Conservation (phyloP, 257 asterid genomes). For the Solanum stenotomum region DNA sequence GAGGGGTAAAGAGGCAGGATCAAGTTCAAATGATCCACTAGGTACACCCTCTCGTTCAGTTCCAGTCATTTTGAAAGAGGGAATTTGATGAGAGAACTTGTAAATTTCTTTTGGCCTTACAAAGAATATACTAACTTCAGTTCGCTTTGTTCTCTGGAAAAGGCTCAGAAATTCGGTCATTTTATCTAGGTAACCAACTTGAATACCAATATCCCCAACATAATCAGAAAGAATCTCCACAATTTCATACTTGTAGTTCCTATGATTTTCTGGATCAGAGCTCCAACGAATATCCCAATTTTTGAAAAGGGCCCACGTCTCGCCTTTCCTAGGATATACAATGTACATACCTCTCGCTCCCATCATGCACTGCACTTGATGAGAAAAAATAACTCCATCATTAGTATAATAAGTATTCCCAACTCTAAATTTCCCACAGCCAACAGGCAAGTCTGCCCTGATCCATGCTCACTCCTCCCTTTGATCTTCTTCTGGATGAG, state of each 20-base stretch:
- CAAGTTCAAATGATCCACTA: constrained; percentile 62
- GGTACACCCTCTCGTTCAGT: constrained; percentile 61
- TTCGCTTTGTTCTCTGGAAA: constrained; percentile 18
- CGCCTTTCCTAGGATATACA: constrained; percentile 53
- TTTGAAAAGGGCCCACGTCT: constrained; percentile 69
- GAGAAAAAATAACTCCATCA: constrained; percentile 29
- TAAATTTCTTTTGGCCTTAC: constrained; percentile 27
- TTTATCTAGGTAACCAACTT: constrained; percentile 47
- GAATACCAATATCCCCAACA: constrained; percentile 22
- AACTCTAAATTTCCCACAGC: constrained; percentile 48
- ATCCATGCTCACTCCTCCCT: constrained; percentile 14
- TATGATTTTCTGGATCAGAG: constrained; percentile 17
- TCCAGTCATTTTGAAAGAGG: constrained; percentile 41
- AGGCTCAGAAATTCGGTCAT: constrained; percentile 50
- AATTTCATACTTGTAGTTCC: constrained; percentile 37
- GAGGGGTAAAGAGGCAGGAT: constrained; percentile 58
- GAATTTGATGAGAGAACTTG: constrained; percentile 55
- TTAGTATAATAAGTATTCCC: constrained; percentile 14
- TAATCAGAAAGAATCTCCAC: constrained; percentile 57
- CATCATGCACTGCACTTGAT: constrained; percentile 23
- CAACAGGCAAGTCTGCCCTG: constrained; percentile 32
- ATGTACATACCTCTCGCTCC: constrained; percentile 27
- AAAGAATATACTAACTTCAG: background rate
- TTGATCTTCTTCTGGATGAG: background rate
- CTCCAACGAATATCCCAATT: constrained; percentile 56